Evolutionary conservation across 2,329 filamentous ascomycete genomes (phyloP).

Genomic region (Penicillium polonicum): DNA sequence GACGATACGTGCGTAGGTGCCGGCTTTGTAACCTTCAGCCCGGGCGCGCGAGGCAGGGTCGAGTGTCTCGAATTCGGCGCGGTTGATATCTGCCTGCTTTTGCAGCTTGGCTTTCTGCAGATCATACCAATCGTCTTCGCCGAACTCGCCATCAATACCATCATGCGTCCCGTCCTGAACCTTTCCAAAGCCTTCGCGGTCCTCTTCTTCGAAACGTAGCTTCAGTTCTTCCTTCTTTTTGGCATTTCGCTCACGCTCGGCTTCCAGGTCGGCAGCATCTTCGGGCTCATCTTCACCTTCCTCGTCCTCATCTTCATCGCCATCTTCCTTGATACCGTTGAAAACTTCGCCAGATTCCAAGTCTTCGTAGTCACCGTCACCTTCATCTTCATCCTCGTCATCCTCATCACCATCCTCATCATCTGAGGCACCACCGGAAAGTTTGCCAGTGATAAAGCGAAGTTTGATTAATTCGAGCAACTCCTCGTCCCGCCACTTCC

Average conservation of each 20-base stretch:
- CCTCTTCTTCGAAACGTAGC: constrained; percentile 93
- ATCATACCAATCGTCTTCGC: constrained; percentile 98
- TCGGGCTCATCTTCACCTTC: constrained; percentile 53
- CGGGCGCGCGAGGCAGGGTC: constrained; percentile 79
- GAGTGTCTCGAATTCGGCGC: constrained; percentile 82
- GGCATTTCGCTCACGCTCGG: constrained; percentile 87
- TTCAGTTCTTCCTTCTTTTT: constrained; percentile 91
- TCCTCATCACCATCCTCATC: constrained; percentile 52
- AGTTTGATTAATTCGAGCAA: constrained; percentile 71
- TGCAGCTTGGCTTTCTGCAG: constrained; percentile 91
- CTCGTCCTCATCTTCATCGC: constrained; percentile 49
- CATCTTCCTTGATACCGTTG: constrained; percentile 44
- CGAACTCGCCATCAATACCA: constrained; percentile 70
- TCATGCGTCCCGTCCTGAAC: constrained; percentile 81
- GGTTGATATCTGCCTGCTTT: constrained; percentile 96
- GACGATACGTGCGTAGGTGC: constrained; percentile 88
- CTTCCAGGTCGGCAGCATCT: constrained; percentile 62
- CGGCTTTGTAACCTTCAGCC: constrained; percentile 87
- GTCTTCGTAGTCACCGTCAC: constrained; percentile 81
- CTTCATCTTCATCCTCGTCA: constrained; percentile 63
- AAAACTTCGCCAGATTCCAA: constrained; percentile 70
- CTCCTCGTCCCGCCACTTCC: constrained; percentile 80
- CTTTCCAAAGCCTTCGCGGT: constrained; percentile 83
- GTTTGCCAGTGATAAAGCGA: constrained; percentile 71
- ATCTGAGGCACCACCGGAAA: constrained; percentile 57